These are phyloP conservation scores for Metschnikowia colocasiae DNA, from an alignment of 805 yeast species.

Conservation along the genomic window DNA sequence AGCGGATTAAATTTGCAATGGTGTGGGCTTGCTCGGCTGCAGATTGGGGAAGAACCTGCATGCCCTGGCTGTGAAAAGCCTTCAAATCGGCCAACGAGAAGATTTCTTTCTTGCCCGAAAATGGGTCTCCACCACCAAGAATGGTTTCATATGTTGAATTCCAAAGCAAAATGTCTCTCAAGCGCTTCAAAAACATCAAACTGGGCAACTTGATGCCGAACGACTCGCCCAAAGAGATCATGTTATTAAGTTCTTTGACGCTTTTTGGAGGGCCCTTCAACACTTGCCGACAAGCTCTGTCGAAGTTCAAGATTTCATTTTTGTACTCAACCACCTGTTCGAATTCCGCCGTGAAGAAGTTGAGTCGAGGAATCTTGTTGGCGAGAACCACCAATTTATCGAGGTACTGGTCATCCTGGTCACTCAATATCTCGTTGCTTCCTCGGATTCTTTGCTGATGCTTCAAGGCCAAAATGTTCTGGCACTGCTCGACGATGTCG, in stretches of 20 bases:
- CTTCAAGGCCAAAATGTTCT: constrained; percentile 47
- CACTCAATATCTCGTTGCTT: constrained; percentile 18
- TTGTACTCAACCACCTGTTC: constrained; percentile 55
- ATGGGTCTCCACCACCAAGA: constrained; percentile 40
- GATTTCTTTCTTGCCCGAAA: constrained; percentile 31
- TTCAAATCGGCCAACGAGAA: constrained; percentile 30
- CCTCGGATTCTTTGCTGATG: constrained; percentile 47
- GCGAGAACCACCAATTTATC: constrained; percentile 14
- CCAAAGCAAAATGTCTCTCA: constrained; percentile 37
- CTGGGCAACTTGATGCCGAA: constrained; percentile 57
- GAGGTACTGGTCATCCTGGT: constrained; percentile 21
- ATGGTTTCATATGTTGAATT: constrained; percentile 28
- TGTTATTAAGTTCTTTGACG: constrained; percentile 46
- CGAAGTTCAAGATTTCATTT: constrained; percentile 50
- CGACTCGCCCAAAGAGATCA: constrained; percentile 55
- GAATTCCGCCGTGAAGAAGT: constrained; percentile 55
- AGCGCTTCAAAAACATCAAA: constrained; percentile 31
- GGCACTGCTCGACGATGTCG: constrained; percentile 54
- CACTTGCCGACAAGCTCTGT: constrained; percentile 40
- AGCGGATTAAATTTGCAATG: constrained; percentile 22
- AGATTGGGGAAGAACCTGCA: constrained; percentile 25
- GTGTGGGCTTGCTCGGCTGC: constrained; percentile 31
- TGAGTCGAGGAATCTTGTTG: constrained; percentile 45
- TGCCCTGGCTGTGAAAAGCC: constrained; percentile 27
- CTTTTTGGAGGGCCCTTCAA: constrained; percentile 32